Evolutionary conservation across 2,329 filamentous ascomycete genomes (phyloP).

Genomic region (Mycocentrospora acerina): DNA sequence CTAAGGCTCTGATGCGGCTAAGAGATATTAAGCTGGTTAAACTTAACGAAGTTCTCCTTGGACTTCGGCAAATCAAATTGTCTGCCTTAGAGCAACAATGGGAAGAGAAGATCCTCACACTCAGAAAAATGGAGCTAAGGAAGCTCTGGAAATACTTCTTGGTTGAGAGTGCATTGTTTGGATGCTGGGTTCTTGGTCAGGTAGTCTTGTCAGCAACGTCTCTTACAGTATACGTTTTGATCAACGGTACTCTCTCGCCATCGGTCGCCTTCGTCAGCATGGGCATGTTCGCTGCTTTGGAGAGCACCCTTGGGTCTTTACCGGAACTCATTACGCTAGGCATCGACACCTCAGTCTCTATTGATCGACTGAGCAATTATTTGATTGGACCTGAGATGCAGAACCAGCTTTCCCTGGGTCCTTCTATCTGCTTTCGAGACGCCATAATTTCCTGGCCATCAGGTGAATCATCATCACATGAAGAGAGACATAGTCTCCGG

Average conservation of each 20-base stretch:
- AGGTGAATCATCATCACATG: slow-evolving; percentile 60
- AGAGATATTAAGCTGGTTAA: slow-evolving; percentile 74
- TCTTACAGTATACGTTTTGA: slow-evolving; percentile 65
- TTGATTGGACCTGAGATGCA: slow-evolving; percentile 66
- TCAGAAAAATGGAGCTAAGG: slow-evolving; percentile 66
- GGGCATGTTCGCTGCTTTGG: slow-evolving; percentile 71
- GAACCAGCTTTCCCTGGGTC: slow-evolving; percentile 55
- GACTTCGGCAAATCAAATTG: slow-evolving; percentile 84
- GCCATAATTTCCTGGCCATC: slow-evolving; percentile 75
- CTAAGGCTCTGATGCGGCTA: slow-evolving; percentile 72
- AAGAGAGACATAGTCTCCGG: no score
- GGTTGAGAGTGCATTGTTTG: slow-evolving; percentile 55
- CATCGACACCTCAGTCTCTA: slow-evolving; percentile 72
- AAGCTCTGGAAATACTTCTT: slow-evolving; percentile 68
- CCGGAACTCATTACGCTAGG: slow-evolving; percentile 72
- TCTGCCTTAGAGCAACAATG: slow-evolving; percentile 74
- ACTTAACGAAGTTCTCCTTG: slow-evolving; percentile 74
- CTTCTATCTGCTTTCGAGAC: slow-evolving; percentile 65
- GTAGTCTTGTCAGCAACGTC: slow-evolving; percentile 72
- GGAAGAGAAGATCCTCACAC: slow-evolving; percentile 67
- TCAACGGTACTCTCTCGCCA: slow-evolving; percentile 65
- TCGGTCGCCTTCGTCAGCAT: slow-evolving; percentile 80
- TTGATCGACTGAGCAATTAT: slow-evolving; percentile 71
- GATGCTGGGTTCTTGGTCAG: slow-evolving; percentile 65
- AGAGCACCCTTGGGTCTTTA: slow-evolving; percentile 68